Conservation (phyloP, 129 eudicot genomes). For the Saussurea involucrata region DNA sequence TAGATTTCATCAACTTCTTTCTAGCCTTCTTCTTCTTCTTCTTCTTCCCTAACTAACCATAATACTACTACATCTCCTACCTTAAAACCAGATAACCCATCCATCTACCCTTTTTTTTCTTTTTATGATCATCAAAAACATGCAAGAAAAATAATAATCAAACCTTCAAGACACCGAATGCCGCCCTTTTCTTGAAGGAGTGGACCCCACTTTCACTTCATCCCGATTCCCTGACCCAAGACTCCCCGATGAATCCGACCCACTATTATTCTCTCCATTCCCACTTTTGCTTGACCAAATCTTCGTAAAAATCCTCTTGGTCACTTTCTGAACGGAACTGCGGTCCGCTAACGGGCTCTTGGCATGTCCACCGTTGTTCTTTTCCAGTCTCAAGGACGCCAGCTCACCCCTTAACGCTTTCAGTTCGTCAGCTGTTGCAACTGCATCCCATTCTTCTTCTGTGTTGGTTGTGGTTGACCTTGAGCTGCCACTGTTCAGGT, state of each 20-base stretch:
- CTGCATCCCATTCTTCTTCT: constrained; percentile 96
- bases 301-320: constrained; percentile 64
- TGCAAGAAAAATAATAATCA: not conserved
- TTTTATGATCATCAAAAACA: too few relatives aligned
- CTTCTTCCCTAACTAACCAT: not conserved
- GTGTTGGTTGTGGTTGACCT: constrained; percentile 58
- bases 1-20: not conserved
- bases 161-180: constrained; percentile 62
- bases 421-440: constrained; percentile 85
- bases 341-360: constrained; percentile 42
- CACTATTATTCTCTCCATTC: constrained; percentile 70
- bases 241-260: constrained; percentile 93
- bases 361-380: constrained; percentile 30
- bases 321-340: constrained; percentile 53
- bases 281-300: constrained; percentile 69
- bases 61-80: constrained; percentile 22
- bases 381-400: constrained; percentile 65
- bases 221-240: constrained; percentile 66
- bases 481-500: constrained; percentile 86
- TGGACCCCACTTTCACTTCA: constrained; percentile 42
- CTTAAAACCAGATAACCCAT: constrained; percentile 6
- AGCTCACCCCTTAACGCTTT: constrained; percentile 76
- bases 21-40: not conserved
- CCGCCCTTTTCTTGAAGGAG: constrained; percentile 73
- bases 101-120: not conserved